phyloP scores from a whole-genome alignment of 305 asterid species.

The Plantago rigida region DNA sequence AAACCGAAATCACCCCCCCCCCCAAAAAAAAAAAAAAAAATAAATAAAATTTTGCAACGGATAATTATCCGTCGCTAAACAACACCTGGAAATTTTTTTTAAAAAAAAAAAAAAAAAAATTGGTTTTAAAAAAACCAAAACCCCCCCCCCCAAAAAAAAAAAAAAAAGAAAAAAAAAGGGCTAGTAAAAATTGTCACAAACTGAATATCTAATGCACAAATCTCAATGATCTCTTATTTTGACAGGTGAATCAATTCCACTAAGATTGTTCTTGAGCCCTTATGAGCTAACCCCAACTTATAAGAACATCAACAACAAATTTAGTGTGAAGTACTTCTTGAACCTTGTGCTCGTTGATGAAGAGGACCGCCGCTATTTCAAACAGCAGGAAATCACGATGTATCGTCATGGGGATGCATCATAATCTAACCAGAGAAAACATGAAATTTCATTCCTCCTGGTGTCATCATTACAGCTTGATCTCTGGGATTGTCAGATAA shows the following conservation, averaged over 20 bases:
- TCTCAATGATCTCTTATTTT: slow-evolving; percentile 9
- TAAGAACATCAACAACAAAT: slow-evolving; percentile 85
- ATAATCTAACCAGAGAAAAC: background rate
- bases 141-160: too few species aligned
- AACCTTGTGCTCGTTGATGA: slow-evolving; percentile 94
- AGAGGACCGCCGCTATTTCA: slow-evolving; percentile 91
- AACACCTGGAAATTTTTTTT: too few species aligned
- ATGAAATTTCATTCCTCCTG: slow-evolving; percentile 17
- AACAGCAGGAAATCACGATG: slow-evolving; percentile 82
- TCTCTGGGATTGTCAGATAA: slow-evolving; percentile 12
- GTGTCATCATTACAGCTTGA: slow-evolving; percentile 5
- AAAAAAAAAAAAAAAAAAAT: too few species aligned
- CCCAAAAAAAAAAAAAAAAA: too few species aligned
- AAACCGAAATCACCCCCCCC: too few species aligned
- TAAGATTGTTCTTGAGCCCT: slow-evolving; percentile 88
- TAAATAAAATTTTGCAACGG: too few species aligned
- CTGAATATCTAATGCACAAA: background rate
- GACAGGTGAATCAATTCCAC: slow-evolving; percentile 91
- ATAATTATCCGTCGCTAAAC: too few species aligned
- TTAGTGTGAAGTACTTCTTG: slow-evolving; percentile 76
- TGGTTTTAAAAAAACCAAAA: too few species aligned
- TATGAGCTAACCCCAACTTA: slow-evolving; percentile 87
- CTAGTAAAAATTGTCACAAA: too few species aligned
- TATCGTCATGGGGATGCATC: slow-evolving; percentile 65
- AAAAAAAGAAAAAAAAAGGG: too few species aligned